A percentile compares a stretch with the other conserved stretches of the same genome.
phyloP scores from a whole-genome alignment of 2,329 filamentous ascomycete genomes.

The Fusarium chaquense region DNA sequence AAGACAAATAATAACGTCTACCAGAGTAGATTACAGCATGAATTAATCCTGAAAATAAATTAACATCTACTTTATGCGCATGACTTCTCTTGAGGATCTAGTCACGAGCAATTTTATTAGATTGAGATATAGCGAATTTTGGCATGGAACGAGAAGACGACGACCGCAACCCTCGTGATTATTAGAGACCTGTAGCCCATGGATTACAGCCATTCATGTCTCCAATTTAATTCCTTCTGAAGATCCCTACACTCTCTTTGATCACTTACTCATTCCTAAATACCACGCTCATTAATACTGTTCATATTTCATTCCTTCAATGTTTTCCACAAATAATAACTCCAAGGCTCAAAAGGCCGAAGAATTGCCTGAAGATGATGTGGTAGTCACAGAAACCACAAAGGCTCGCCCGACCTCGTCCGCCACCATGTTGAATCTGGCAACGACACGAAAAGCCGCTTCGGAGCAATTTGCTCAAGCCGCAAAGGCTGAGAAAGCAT shows the following conservation, averaged over 20 bases:
- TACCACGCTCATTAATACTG: not conserved
- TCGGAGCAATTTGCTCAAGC: constrained; percentile 20
- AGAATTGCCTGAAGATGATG: not conserved
- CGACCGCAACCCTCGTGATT: not conserved
- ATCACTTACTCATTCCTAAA: not conserved
- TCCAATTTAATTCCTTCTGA: not conserved
- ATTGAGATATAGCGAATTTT: too few species aligned
- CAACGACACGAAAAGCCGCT: constrained; percentile 5
- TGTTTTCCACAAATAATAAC: not conserved
- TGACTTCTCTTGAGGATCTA: too few species aligned
- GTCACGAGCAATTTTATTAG: too few species aligned
- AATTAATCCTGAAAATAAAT: not conserved
- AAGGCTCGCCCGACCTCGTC: constrained; percentile 4
- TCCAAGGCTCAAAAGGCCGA: not conserved
- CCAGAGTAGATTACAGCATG: not conserved
- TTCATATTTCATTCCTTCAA: not conserved
- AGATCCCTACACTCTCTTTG: not conserved
- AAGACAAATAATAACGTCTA: too few species aligned
- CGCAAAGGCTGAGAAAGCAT: constrained; percentile 18
- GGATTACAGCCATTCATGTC: not conserved
- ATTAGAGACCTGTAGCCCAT: not conserved
- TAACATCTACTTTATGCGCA: not conserved
- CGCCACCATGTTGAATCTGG: constrained; percentile 2
- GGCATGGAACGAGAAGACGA: not conserved
- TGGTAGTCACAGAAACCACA: not conserved